Conservation (phyloP, 257 asterid genomes). For the Solanum paucissectum region DNA sequence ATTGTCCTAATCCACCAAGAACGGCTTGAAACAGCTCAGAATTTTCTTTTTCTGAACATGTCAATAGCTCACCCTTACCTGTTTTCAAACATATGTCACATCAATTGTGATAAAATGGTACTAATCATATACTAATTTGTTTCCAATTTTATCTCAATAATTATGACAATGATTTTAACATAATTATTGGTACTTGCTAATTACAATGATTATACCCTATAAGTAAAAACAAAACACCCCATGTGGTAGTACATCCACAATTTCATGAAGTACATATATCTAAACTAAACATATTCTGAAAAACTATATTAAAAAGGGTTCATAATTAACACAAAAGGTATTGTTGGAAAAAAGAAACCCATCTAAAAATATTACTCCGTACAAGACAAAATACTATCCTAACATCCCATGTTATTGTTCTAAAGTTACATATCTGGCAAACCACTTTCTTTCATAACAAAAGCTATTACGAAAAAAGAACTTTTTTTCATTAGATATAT, state of each 20-base stretch:
- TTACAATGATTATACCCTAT: conserved; percentile 3
- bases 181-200: neutral
- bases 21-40: conserved; percentile 54
- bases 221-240: conserved; percentile 22
- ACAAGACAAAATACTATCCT: conserved; percentile 7
- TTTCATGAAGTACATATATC: neutral
- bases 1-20: conserved; percentile 84
- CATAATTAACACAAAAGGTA: neutral
- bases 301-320: neutral
- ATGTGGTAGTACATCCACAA: conserved; percentile 21
- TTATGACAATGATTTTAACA: neutral
- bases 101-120: neutral
- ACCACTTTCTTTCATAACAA: neutral
- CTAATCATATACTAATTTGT: neutral
- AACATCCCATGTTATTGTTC: neutral
- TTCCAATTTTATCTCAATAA: neutral
- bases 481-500: neutral
- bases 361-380: neutral
- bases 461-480: neutral
- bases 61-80: conserved; percentile 69
- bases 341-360: neutral
- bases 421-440: neutral
- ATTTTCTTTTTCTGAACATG: conserved; percentile 46
- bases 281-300: neutral
- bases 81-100: conserved; percentile 7